Percentiles rank a stretch among this genome's conserved stretches.
Conservation (phyloP, 345 rosid species). For the Euclidium syriacum region DNA sequence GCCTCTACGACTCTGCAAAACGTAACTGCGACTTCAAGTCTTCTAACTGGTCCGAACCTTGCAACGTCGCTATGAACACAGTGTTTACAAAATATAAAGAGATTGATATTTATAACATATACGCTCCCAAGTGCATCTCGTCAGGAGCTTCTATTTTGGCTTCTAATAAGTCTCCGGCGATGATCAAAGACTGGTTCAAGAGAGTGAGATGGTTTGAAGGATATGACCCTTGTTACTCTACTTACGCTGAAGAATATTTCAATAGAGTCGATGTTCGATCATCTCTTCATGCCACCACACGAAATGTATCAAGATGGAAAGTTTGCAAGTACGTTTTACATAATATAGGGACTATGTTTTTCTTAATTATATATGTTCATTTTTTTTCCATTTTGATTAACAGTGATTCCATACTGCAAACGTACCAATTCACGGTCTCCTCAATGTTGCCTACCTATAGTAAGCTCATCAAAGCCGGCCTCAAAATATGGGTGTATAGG, state of each 20-base stretch:
- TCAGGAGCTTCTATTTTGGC: conserved; percentile 16
- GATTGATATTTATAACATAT: conserved; percentile 57
- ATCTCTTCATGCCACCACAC: conserved; percentile 41
- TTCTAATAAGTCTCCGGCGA: conserved; percentile 1
- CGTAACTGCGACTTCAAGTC: conserved; percentile 45
- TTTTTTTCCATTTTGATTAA: neutral
- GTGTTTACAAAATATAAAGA: conserved; percentile 39
- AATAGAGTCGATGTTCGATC: conserved; percentile 47
- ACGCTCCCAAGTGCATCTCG: conserved; percentile 48
- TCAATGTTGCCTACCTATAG: conserved; percentile 50
- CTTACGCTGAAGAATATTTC: conserved; percentile 39
- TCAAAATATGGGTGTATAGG: conserved; percentile 68
- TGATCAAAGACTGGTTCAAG: conserved; percentile 23
- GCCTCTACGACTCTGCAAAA: conserved; percentile 32
- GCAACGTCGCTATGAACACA: conserved; percentile 33
- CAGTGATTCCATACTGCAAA: conserved; percentile 34
- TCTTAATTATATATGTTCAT: neutral
- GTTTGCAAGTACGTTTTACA: conserved; percentile 44
- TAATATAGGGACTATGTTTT: neutral
- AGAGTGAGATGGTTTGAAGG: conserved; percentile 46
- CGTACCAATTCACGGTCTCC: conserved; percentile 32
- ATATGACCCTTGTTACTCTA: conserved; percentile 50
- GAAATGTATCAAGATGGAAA: conserved; percentile 33
- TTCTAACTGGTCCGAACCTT: conserved; percentile 35
- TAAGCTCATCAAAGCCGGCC: conserved; percentile 58